Evolutionary conservation across 768 basidiomycete genomes (phyloP), one percentile per base, ranked within the genome.

Genomic region (Phlegmacium glaucopus): DNA sequence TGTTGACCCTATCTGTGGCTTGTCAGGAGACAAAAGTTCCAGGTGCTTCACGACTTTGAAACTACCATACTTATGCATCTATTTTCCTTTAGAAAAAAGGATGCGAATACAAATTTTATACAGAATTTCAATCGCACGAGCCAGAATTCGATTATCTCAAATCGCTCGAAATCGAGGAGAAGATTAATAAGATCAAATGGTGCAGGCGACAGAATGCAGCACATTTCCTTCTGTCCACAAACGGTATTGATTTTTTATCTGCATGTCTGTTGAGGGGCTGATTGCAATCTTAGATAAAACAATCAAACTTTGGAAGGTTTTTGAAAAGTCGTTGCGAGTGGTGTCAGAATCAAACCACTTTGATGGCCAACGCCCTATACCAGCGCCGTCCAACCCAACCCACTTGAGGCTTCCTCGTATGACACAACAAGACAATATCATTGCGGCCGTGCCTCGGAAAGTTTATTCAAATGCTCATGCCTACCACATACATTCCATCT

Each of bases 111-210:
- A 98, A 97, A 70, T 99, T 99, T 72, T 98, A 98, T 69, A 99
- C 96, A 43, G 96, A 99, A 71, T 96, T 98, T 66, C 96, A 99
- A 77, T 94, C 92, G 39, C 96, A 99, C 67, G 96, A 99, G 68
- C 96, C 96, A 46, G 96, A 99, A 68, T 99, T 99, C 68, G 96
- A 99, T 75, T 99, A 99, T 69, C 85, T 99, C 63, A 99, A 99
- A 78, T 96, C 93, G 17, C 77, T 99, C 58, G 96, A 99, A 79
- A 99, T 99, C 70, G 96, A 99, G 72, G 96, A 99, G 80, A 99
- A 99, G 87, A 99, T 99, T 78, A 99, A 99, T 78, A 91, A 96
- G 83, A 99, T 99, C 82, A 92, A 94, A 68, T 99, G 96, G 96
- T 97, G 94, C 78, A 94, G 86, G 75, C 82, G 96, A 55, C 94